Evolutionary conservation across 1,284 basidiomycete genomes (phyloP), one percentile per base, ranked within the genome.

Genomic region (Tilletia indica): DNA sequence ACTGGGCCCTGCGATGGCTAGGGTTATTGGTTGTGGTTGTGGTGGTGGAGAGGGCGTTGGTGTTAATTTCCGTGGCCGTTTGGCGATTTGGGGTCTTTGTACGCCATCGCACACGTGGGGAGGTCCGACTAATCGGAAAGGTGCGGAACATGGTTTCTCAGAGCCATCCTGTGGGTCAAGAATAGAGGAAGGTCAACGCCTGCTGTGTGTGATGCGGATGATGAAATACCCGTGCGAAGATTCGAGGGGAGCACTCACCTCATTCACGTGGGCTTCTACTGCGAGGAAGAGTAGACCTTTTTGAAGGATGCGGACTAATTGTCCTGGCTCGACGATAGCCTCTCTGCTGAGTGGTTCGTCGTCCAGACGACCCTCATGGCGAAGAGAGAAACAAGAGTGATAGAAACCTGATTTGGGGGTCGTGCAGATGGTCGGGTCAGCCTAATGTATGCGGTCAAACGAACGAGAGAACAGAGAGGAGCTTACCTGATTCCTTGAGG

Each of bases 311-410:
- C 76, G 72, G 19, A 84, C 70, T 8, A 84, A 75, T 68, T 78
- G 77, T 1, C 81, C 82, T 4, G 83, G 83, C 68, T 82, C 77
- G 56, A 84, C 73, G 67, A 82, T 69, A 48, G 82, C 80, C 63
- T 82, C 77, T 54, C 77, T 77, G 21, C 80, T 79, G 14, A 80
- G 71, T 2, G 83, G 81, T 31, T 77, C 72, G 66, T 83, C 81
- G 47, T 84, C 83, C 3, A 84, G 72, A 2, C 83, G 76, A 1
- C 78, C 76, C 68, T 84, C 83, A 68, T 84, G 81, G 42, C 83
- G 78, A 19, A 82, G 64, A 4, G 79, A 75, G 74, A 82, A 82
- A 63, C 76, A 81, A 3, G 79, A 74, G 68, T 82, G 80, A 66
- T 74, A 73, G 68, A 82, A 81, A 49, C 80, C 80, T 74, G 61